Evolutionary conservation across 2,329 filamentous ascomycete genomes (phyloP).

Genomic region (Alternaria sp.): DNA sequence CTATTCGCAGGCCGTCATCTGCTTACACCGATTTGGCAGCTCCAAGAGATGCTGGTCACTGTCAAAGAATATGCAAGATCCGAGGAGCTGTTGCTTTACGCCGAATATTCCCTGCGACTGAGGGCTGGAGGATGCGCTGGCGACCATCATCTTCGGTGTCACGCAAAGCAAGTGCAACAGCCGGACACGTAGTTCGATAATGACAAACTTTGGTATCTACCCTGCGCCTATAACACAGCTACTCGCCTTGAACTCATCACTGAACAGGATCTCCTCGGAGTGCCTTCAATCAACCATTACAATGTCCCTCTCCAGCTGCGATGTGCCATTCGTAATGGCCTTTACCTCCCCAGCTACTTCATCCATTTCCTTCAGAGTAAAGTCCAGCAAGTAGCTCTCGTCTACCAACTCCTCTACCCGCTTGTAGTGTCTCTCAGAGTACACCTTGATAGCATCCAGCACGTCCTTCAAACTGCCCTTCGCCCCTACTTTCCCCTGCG

Average conservation of each 20-base stretch:
- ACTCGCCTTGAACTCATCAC: neutral
- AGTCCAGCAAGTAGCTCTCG: slow-evolving; percentile 93
- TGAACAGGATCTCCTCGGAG: too few species aligned
- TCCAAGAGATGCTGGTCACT: neutral
- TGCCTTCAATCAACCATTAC: slow-evolving; percentile 37
- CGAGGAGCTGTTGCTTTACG: neutral
- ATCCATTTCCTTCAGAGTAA: slow-evolving; percentile 93
- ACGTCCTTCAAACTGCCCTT: slow-evolving; percentile 72
- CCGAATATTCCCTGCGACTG: neutral
- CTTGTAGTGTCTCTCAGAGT: slow-evolving; percentile 92
- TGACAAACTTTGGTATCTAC: neutral
- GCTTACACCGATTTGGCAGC: neutral
- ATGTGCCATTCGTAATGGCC: slow-evolving; percentile 34
- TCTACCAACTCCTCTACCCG: slow-evolving; percentile 88
- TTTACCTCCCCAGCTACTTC: slow-evolving; percentile 55
- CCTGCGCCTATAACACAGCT: neutral
- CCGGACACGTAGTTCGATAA: neutral
- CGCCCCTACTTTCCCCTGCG: slow-evolving; percentile 40
- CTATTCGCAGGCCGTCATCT: neutral
- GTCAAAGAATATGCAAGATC: neutral
- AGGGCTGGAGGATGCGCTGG: neutral
- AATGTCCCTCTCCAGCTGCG: slow-evolving; percentile 32
- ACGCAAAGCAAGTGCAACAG: neutral
- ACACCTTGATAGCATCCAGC: slow-evolving; percentile 82
- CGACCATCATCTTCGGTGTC: neutral